Conservation (phyloP, 768 basidiomycete genomes). For the Russula lepida region DNA sequence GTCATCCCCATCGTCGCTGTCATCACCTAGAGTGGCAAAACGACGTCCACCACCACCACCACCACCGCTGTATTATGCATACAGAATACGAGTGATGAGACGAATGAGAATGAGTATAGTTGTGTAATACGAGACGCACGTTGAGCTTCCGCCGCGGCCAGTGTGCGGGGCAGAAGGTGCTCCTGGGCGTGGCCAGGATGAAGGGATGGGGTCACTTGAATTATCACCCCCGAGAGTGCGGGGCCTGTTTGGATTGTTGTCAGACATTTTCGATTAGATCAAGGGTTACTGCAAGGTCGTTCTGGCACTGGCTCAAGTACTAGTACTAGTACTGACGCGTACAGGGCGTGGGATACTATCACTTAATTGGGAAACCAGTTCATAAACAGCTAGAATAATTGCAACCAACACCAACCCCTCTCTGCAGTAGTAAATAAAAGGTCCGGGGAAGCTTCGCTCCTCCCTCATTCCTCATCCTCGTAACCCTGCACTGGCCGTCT, state of each 20-base stretch:
- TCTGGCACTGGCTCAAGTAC: background rate
- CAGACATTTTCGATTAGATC: conserved; percentile 1
- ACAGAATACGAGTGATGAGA: background rate
- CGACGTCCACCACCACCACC: conserved; percentile 22
- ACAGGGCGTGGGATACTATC: background rate
- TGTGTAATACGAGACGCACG: background rate
- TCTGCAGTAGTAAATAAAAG: too few species aligned
- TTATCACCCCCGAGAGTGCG: conserved; percentile 15
- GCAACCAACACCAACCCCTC: too few species aligned
- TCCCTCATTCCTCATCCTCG: conserved; percentile 44
- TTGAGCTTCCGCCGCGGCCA: conserved; percentile 20
- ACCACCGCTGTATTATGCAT: conserved; percentile 12
- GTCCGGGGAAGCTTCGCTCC: too few species aligned
- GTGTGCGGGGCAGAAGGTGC: conserved; percentile 15
- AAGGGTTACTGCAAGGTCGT: background rate
- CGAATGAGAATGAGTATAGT: too few species aligned
- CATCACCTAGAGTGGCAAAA: conserved; percentile 36
- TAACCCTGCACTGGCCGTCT: conserved; percentile 65
- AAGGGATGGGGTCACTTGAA: background rate
- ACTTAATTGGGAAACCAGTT: background rate
- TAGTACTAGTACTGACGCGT: background rate
- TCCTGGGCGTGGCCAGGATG: conserved; percentile 9
- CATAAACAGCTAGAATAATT: too few species aligned
- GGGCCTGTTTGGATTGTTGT: conserved; percentile 13
- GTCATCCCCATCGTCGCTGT: conserved; percentile 38